Conservation (phyloP, 768 basidiomycete genomes). For the Daedaleopsis sinensis region DNA sequence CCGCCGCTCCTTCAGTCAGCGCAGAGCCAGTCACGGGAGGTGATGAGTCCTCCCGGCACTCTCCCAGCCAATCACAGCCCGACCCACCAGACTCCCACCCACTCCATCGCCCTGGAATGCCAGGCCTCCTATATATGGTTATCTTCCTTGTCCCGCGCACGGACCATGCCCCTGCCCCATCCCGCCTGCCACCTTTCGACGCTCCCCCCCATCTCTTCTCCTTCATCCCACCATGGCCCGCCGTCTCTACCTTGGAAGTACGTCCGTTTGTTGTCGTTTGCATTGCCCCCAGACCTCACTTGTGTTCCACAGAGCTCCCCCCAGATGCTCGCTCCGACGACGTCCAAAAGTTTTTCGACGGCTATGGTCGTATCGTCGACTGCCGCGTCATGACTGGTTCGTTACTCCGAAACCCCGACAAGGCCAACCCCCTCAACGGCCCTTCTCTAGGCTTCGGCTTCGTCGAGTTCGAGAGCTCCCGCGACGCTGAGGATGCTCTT, state of each 20-base stretch:
- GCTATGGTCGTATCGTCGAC: constrained; percentile 86
- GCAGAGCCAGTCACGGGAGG: constrained; percentile 12
- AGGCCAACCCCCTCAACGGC: too few relatives aligned
- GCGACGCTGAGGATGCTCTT: constrained; percentile 96
- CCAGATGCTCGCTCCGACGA: constrained; percentile 83
- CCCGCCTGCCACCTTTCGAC: constrained; percentile 22
- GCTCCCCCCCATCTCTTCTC: constrained; percentile 12
- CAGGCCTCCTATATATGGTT: background rate
- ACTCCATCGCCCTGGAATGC: background rate
- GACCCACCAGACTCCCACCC: constrained; percentile 4
- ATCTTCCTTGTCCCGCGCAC: constrained; percentile 25
- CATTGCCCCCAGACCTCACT: constrained; percentile 7
- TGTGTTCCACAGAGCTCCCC: constrained; percentile 62
- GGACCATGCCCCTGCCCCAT: constrained; percentile 24
- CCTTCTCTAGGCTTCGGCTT: constrained; percentile 88
- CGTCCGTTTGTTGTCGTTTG: constrained; percentile 28
- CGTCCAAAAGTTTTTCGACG: constrained; percentile 87
- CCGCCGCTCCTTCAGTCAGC: constrained; percentile 3
- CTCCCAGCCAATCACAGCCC: background rate
- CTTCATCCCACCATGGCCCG: constrained; percentile 66
- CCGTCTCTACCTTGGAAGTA: constrained; percentile 87
- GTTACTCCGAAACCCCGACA: constrained; percentile 23
- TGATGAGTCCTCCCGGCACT: constrained; percentile 5
- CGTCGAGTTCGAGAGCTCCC: constrained; percentile 89
- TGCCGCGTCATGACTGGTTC: constrained; percentile 93